These are phyloP conservation scores for Silene conica DNA, from an alignment of 148 eudicot genomes.

Conservation along the genomic window DNA sequence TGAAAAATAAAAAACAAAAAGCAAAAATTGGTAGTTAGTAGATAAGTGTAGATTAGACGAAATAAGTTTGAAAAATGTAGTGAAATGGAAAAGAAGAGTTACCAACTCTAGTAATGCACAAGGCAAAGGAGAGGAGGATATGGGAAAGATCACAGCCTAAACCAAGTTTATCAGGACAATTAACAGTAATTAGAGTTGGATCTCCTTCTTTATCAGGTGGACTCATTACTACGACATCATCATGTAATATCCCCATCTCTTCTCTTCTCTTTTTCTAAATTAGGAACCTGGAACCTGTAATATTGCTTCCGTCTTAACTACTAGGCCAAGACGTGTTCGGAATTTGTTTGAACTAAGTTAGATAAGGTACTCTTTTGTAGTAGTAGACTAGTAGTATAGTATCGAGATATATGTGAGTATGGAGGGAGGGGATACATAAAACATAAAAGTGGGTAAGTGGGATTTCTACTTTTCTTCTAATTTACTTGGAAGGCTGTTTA, in stretches of 20 bases:
- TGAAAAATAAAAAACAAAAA: too few species aligned
- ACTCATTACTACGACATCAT: conserved; percentile 64
- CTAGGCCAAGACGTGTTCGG: too few species aligned
- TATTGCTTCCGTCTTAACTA: too few species aligned
- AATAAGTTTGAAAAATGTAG: too few species aligned
- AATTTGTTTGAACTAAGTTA: too few species aligned
- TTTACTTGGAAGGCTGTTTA: neutral
- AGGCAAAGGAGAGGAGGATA: conserved; percentile 66
- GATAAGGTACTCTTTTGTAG: neutral
- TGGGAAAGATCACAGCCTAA: conserved; percentile 82
- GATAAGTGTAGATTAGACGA: too few species aligned
- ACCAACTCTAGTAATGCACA: conserved; percentile 67
- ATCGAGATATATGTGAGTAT: neutral
- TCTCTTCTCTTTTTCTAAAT: conserved; percentile 8
- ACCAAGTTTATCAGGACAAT: conserved; percentile 95
- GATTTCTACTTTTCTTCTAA: conserved; percentile 9
- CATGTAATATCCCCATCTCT: conserved; percentile 59
- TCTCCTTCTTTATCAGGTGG: conserved; percentile 65
- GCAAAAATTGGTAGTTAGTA: too few species aligned
- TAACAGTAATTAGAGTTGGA: conserved; percentile 69
- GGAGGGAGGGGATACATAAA: neutral
- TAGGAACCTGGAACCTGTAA: too few species aligned
- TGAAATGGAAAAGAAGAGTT: conserved; percentile 8
- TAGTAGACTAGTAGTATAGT: neutral
- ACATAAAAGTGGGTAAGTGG: conserved; percentile 9